Evolutionary conservation across 768 basidiomycete species (phyloP).

Genomic region (Leccinum uliginosum): DNA sequence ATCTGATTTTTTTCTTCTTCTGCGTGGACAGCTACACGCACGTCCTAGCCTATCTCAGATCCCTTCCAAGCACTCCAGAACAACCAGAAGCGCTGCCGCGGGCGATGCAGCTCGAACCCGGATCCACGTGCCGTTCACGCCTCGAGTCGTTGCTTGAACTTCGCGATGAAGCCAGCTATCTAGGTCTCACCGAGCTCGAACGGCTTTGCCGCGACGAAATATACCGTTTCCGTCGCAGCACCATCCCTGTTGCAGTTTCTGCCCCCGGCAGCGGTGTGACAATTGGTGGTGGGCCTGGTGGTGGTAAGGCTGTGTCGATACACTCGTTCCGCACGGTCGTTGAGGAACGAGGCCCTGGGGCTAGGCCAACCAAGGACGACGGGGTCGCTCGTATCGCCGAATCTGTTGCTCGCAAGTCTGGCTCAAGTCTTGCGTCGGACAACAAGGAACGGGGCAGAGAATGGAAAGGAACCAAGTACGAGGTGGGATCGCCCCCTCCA

Average conservation of each 20-base stretch:
- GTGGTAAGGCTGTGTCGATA: slow-evolving; percentile 49
- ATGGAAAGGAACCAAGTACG: background rate
- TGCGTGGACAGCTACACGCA: slow-evolving; percentile 54
- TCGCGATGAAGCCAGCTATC: slow-evolving; percentile 73
- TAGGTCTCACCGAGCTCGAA: slow-evolving; percentile 63
- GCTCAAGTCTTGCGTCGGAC: slow-evolving; percentile 9
- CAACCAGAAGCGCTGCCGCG: slow-evolving; percentile 55
- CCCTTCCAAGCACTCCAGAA: slow-evolving; percentile 42
- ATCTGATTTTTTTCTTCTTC: background rate
- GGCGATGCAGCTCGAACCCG: slow-evolving; percentile 49
- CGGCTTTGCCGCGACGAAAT: slow-evolving; percentile 68
- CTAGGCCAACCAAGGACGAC: slow-evolving; percentile 1
- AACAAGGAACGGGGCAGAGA: slow-evolving; percentile 15
- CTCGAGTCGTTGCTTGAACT: slow-evolving; percentile 70
- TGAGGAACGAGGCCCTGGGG: slow-evolving; percentile 41
- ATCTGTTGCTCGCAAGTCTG: slow-evolving; percentile 1
- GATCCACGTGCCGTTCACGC: slow-evolving; percentile 40
- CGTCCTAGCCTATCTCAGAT: slow-evolving; percentile 68
- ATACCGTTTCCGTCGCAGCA: slow-evolving; percentile 42
- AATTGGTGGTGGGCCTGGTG: slow-evolving; percentile 12
- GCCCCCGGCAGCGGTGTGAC: slow-evolving; percentile 37
- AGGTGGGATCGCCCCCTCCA: slow-evolving; percentile 30
- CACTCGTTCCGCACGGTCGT: slow-evolving; percentile 59
- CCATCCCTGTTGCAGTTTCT: slow-evolving; percentile 17
- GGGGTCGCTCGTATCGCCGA: background rate